Evolutionary conservation across 768 basidiomycete genomes (phyloP), one percentile per base, ranked within the genome.

Genomic region (Termitomyces sp.): DNA sequence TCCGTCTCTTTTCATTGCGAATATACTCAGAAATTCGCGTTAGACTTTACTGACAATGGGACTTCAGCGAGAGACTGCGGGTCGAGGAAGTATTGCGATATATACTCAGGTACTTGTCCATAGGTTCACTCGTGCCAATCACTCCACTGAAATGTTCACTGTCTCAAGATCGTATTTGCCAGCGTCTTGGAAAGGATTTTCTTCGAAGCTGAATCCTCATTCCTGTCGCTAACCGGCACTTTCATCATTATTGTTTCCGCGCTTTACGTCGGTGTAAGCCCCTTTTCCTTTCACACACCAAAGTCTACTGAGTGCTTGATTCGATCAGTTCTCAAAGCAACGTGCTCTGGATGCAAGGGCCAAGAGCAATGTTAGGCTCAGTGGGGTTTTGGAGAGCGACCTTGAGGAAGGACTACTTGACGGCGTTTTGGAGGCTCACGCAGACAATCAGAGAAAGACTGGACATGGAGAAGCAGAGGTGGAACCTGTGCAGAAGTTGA

Each of bases 161-260:
- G 12, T 14, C 4, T 14, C 5, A 61, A 88, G 80, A 79, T 92
- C 38, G 73, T 90, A n/a, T 92, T 86, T 65, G 84, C 88, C 0
- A 73, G 79, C 2, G 66, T 84, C 16, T 73, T 91, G 12, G 87
- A 94, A 67, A 73, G 81, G 4, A 60, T 87, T 43, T 78, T 88
- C 63, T 90, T 92, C 69, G 75, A 82, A 46, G 77, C 77, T 0
- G 67, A 73, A 6, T 89, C 88, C 0, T 80, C 87, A 1, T 61
- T 75, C 1, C 71, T 88, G 30, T 88, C 86, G 3, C 65, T 85
- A 5, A 62, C 83, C 10, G 92, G 92, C 1, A 84, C 83, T 1
- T 45, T 73, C 5, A 81, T 91, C 57, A 92, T 92, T 61, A 68
- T 90, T 38, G 62, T 72, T 2, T 79, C 82, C 10, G 88, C 88